Percentiles rank a stretch among this genome's conserved stretches.
Evolutionary conservation across 306 rosid genomes (phyloP).

Genomic region (Hippophae tibetana): DNA sequence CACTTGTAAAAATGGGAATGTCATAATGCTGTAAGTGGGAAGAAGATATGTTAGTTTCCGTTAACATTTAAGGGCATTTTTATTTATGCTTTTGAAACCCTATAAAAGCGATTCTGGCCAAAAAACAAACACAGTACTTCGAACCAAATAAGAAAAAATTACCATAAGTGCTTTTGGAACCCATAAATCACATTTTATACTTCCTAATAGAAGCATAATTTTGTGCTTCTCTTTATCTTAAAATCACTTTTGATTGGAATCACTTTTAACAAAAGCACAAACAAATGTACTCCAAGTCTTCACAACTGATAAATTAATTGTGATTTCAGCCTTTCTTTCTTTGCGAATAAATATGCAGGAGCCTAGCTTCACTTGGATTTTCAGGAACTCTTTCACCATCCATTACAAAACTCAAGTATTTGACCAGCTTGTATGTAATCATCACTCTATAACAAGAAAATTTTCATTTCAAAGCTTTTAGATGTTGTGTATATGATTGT

Average conservation of each 20-base stretch:
- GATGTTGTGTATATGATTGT: not conserved
- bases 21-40: conserved; percentile 72
- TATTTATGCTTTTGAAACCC: too few species aligned
- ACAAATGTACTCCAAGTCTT: too few species aligned
- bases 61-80: too few species aligned
- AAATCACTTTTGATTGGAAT: too few species aligned
- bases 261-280: too few species aligned
- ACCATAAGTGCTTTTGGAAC: too few species aligned
- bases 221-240: too few species aligned
- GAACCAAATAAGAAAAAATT: too few species aligned
- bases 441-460: not conserved
- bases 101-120: too few species aligned
- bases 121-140: too few species aligned
- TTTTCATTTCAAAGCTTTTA: not conserved
- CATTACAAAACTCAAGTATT: conserved; percentile 53
- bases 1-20: conserved; percentile 62
- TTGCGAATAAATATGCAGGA: conserved; percentile 41
- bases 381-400: conserved; percentile 77
- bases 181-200: too few species aligned
- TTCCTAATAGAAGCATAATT: too few species aligned
- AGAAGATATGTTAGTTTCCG: not conserved
- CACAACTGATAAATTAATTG: not conserved
- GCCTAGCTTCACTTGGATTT: conserved; percentile 62
- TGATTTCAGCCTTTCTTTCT: conserved; percentile 16
- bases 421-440: conserved; percentile 70